Evolutionary conservation across 2,329 filamentous ascomycete species (phyloP).

Genomic region (Trichoderma guizhouense): DNA sequence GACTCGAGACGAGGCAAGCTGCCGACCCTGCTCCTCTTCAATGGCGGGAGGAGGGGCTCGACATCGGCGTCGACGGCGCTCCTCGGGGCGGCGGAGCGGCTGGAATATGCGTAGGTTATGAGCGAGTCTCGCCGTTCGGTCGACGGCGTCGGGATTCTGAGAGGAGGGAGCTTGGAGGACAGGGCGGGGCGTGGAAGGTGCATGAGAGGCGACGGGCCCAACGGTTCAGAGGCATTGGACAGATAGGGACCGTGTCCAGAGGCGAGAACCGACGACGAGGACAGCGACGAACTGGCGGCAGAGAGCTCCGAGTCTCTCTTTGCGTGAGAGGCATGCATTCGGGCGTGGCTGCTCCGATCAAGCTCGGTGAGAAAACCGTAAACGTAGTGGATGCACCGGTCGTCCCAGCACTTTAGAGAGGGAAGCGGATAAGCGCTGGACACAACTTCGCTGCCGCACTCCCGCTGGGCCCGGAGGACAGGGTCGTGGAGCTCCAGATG

Average conservation of each 20-base stretch:
- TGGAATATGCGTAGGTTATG: conserved; percentile 35
- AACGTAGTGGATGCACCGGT: conserved; percentile 55
- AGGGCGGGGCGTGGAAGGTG: conserved; percentile 37
- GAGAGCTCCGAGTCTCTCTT: conserved; percentile 48
- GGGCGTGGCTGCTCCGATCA: conserved; percentile 51
- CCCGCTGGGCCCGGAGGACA: conserved; percentile 34
- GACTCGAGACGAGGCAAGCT: conserved; percentile 54
- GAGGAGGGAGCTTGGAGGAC: conserved; percentile 29
- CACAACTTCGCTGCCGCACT: conserved; percentile 1
- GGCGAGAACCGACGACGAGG: background rate
- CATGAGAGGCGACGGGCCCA: conserved; percentile 29
- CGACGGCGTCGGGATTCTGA: conserved; percentile 30
- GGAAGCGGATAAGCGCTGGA: conserved; percentile 19
- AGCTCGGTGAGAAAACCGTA: conserved; percentile 52
- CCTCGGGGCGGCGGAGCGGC: conserved; percentile 33
- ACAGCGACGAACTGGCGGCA: conserved; percentile 25
- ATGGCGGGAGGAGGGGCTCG: conserved; percentile 52
- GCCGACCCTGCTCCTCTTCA: conserved; percentile 49
- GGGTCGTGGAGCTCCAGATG: conserved; percentile 50
- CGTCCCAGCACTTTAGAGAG: conserved; percentile 53
- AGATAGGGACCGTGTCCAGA: background rate
- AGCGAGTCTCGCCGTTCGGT: conserved; percentile 28
- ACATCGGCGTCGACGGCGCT: conserved; percentile 46
- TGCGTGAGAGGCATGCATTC: conserved; percentile 39
- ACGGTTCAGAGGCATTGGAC: conserved; percentile 15